Evolutionary conservation across 176 grass and related monocot genomes (phyloP).

Genomic region (Bolboschoenus planiculmis): DNA sequence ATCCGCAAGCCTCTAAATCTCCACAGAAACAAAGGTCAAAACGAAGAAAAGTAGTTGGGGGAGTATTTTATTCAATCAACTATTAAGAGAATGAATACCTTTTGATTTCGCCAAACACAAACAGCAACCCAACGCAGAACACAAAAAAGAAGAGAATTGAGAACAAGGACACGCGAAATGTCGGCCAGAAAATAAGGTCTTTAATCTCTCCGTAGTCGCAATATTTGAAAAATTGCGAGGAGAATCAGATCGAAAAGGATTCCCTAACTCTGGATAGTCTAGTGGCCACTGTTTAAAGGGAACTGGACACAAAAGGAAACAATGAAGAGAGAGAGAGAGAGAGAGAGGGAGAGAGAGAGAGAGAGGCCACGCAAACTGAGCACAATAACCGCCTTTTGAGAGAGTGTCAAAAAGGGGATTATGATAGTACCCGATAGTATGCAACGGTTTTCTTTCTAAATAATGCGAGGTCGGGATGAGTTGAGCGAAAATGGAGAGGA

Average conservation of each 20-base stretch:
- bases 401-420: conserved; percentile 5
- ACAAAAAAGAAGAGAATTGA: background rate
- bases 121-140: background rate
- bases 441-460: conserved; percentile 21
- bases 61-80: background rate
- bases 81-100: background rate
- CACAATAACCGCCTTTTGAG: conserved; percentile 11
- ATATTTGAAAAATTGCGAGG: background rate
- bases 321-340: background rate
- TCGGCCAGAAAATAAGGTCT: background rate
- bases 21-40: background rate
- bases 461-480: background rate
- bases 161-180: background rate
- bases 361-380: background rate
- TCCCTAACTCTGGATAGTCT: background rate
- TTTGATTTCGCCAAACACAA: background rate
- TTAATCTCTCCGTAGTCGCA: background rate
- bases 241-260: conserved; percentile 18
- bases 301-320: conserved; percentile 5
- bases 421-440: background rate
- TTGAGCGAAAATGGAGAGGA: background rate
- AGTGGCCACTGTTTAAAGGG: background rate
- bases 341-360: background rate
- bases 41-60: background rate
- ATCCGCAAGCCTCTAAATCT: background rate